Evolutionary conservation across 2,329 filamentous ascomycete genomes (phyloP).

Genomic region (Fusarium torulosum): DNA sequence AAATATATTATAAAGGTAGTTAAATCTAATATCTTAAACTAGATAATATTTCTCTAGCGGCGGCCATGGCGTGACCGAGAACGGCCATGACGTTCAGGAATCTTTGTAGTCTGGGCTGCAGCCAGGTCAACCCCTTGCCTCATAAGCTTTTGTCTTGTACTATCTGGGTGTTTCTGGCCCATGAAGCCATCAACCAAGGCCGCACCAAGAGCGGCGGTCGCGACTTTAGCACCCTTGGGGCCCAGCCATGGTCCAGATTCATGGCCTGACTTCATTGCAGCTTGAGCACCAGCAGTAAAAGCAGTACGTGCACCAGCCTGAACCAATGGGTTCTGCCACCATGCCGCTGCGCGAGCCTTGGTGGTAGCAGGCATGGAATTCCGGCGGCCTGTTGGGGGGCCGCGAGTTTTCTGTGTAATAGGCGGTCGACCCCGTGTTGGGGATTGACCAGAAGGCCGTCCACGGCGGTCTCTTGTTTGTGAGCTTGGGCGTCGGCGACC

Average conservation of each 20-base stretch:
- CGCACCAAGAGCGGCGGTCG: slow-evolving; percentile 62
- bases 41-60: too few species aligned
- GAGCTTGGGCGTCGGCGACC: slow-evolving; percentile 43
- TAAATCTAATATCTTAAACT: too few species aligned
- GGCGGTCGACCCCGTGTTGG: slow-evolving; percentile 46
- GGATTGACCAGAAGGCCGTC: slow-evolving; percentile 25
- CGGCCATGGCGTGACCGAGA: slow-evolving; percentile 15
- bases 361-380: slow-evolving; percentile 52
- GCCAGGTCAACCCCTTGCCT: slow-evolving; percentile 46
- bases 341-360: slow-evolving; percentile 43
- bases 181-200: slow-evolving; percentile 63
- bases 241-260: slow-evolving; percentile 62
- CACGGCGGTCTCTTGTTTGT: slow-evolving; percentile 38
- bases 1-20: too few species aligned
- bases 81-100: slow-evolving; percentile 4
- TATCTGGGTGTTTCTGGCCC: slow-evolving; percentile 50
- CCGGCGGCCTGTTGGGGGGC: slow-evolving; percentile 44
- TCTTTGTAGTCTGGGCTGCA: slow-evolving; percentile 25
- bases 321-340: slow-evolving; percentile 56
- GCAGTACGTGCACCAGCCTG: slow-evolving; percentile 61
- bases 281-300: slow-evolving; percentile 62
- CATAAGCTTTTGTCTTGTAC: slow-evolving; percentile 46
- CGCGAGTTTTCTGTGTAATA: slow-evolving; percentile 31
- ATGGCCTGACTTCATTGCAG: slow-evolving; percentile 61
- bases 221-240: slow-evolving; percentile 62